Base-by-base conservation (phyloP, 2,329 filamentous ascomycete species). In the Xylaria digitata region DNA sequence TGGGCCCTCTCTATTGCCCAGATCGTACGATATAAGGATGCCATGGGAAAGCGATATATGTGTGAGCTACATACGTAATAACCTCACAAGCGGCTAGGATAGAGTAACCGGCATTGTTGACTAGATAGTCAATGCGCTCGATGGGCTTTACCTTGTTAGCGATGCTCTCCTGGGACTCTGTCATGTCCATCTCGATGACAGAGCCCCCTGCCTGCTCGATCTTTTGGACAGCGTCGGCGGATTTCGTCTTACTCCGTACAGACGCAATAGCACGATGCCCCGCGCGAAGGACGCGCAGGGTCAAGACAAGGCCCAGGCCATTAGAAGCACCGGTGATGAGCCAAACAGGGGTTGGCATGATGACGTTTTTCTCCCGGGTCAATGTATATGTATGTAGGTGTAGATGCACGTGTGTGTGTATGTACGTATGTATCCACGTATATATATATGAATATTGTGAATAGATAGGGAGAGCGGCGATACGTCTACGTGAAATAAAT, bases 291-390 rank as follows among this genome's bases (percentile, higher is more conserved):
- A 70, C 76, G 3, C 73, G 72, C 2, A 75, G 69, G 46, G 69
- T 63, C 37, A 79, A 67, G 8, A 70, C 40, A 8, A 75, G 67
- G 15, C 78, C 77, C 15, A 79, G 71, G 57, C 78, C 78, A 23
- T 74, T 75, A 2, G 76, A 78, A 32, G 73, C 75, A 8, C 78
- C 77, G 4, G 78, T 79, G 60, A 79, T 77, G 26, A 78, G 69
- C 72, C 72, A 75, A 5, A 68, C 60, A 6, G 72, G 68, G 34
- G 72, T 54, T 4, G 70, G 67, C 71, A 75, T 74, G 43, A 6
- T 67, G 37, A 3, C 11, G 9, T 40, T 15, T 15, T 15, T 13
- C 37, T 15, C 11, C 2, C 11, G 37, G 4, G 37, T 5, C 11
- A 40, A 40, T 15, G 37, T 40, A 11, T 40, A 37, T 8, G 11